These are phyloP conservation scores for Achaetomiella virescens DNA, from an alignment of 495 filamentous ascomycete species.

Conservation along the genomic window DNA sequence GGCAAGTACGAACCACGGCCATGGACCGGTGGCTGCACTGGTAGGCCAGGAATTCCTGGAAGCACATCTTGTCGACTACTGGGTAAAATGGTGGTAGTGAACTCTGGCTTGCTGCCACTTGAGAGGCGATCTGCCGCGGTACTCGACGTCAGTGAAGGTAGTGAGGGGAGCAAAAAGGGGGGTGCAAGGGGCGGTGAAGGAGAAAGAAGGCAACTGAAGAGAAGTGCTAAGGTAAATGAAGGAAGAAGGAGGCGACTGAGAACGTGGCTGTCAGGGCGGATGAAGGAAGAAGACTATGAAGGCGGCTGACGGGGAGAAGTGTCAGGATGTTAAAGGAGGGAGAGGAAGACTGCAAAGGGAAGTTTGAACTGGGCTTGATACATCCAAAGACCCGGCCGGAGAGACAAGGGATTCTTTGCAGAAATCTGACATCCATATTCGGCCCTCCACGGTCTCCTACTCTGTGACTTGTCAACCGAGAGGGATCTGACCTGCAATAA, in stretches of 20 bases:
- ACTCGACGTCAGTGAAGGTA: not conserved
- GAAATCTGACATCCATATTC: not conserved
- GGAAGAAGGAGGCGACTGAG: not conserved
- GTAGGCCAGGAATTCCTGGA: conserved; percentile 39
- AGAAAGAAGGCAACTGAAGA: not conserved
- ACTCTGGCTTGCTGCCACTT: not conserved
- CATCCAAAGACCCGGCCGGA: not conserved
- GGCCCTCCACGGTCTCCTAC: not conserved
- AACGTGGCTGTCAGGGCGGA: not conserved
- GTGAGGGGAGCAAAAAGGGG: not conserved
- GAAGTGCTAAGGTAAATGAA: not conserved
- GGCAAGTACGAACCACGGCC: conserved; percentile 35
- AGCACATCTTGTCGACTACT: conserved; percentile 34
- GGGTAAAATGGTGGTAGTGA: not conserved
- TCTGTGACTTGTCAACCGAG: not conserved
- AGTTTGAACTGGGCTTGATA: not conserved
- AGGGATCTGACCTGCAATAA: not conserved
- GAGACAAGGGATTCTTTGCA: not conserved
- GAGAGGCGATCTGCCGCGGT: not conserved
- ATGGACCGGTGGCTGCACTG: conserved; percentile 39
- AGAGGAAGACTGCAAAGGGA: not conserved
- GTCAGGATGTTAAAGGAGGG: not conserved
- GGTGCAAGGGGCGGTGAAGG: too few species aligned
- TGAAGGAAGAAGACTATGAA: not conserved
- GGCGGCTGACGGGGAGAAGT: too few species aligned